phyloP scores from a whole-genome alignment of 1,139 yeast species.

The Lodderomyces oxycetoniae region DNA sequence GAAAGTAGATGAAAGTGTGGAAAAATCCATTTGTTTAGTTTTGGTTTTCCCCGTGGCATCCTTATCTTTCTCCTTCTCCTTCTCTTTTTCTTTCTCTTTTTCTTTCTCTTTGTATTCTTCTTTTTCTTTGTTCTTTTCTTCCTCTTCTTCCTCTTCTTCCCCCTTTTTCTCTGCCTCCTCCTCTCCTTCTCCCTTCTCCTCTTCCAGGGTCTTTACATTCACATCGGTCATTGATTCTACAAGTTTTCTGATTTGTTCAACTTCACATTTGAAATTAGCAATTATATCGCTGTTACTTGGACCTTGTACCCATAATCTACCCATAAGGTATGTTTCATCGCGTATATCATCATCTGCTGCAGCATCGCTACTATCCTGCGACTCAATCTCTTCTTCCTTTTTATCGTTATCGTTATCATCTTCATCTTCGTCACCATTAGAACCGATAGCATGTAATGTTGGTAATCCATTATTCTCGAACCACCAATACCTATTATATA shows the following conservation, averaged over 20 bases:
- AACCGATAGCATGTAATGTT: conserved; percentile 42
- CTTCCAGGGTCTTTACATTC: conserved; percentile 13
- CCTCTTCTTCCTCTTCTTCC: background rate
- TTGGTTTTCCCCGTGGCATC: background rate
- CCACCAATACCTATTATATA: conserved; percentile 93
- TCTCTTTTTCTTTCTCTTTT: conserved; percentile 6
- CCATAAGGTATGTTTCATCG: conserved; percentile 73
- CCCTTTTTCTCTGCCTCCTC: background rate
- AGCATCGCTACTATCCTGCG: conserved; percentile 15
- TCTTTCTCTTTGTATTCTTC: conserved; percentile 2
- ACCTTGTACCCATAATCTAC: conserved; percentile 91
- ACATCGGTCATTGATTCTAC: conserved; percentile 4
- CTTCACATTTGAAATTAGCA: conserved; percentile 16
- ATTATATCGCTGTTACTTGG: conserved; percentile 64
- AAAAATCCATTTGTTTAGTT: conserved; percentile 18
- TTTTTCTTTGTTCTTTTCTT: conserved; percentile 5
- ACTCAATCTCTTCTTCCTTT: conserved; percentile 31
- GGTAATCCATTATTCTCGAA: conserved; percentile 83
- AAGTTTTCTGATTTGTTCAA: conserved; percentile 7
- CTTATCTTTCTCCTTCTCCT: background rate
- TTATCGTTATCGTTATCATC: conserved; percentile 28
- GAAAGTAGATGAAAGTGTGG: conserved; percentile 17
- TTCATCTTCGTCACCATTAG: conserved; percentile 35
- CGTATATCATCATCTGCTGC: conserved; percentile 15
- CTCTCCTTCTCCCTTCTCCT: conserved; percentile 2